phyloP scores from a whole-genome alignment of 2,329 filamentous ascomycete species.

The Elsinoe australis region DNA sequence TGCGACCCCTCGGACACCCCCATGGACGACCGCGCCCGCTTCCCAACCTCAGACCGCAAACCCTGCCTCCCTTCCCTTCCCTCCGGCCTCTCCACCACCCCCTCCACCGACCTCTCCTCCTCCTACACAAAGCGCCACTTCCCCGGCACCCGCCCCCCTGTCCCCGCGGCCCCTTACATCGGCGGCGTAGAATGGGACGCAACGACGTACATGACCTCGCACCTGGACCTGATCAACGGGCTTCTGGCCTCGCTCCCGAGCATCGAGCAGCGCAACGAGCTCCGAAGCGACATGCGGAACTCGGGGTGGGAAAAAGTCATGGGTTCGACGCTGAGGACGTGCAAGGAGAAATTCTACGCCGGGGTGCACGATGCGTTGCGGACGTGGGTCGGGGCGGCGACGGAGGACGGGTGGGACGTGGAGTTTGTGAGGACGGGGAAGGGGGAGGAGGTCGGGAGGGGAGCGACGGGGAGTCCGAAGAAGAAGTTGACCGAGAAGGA shows the following conservation, averaged over 20 bases:
- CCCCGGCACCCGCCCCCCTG: constrained; percentile 76
- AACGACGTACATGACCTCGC: constrained; percentile 88
- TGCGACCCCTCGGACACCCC: no score
- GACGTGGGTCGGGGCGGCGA: constrained; percentile 82
- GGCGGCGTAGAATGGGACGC: constrained; percentile 98
- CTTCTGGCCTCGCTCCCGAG: constrained; percentile 75
- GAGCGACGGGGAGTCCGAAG: constrained; percentile 31
- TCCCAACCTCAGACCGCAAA: constrained; percentile 25
- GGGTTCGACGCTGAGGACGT: constrained; percentile 74
- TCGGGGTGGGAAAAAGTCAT: constrained; percentile 89
- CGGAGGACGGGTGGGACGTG: constrained; percentile 82
- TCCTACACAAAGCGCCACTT: constrained; percentile 60
- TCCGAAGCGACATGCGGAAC: constrained; percentile 69
- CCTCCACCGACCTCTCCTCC: neutral
- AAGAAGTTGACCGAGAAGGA: constrained; percentile 28
- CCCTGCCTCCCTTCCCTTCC: constrained; percentile 20
- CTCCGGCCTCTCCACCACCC: neutral
- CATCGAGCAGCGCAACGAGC: constrained; percentile 59
- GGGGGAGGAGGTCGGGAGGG: constrained; percentile 36
- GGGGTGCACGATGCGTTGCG: constrained; percentile 81
- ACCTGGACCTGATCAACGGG: constrained; percentile 87
- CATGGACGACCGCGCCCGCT: constrained; percentile 23
- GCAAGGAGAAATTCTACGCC: constrained; percentile 96
- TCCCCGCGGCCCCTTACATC: constrained; percentile 90
- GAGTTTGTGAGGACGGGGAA: constrained; percentile 67